These are phyloP conservation scores for Acer yangbiense DNA, from an alignment of 345 rosid species.

Conservation along the genomic window DNA sequence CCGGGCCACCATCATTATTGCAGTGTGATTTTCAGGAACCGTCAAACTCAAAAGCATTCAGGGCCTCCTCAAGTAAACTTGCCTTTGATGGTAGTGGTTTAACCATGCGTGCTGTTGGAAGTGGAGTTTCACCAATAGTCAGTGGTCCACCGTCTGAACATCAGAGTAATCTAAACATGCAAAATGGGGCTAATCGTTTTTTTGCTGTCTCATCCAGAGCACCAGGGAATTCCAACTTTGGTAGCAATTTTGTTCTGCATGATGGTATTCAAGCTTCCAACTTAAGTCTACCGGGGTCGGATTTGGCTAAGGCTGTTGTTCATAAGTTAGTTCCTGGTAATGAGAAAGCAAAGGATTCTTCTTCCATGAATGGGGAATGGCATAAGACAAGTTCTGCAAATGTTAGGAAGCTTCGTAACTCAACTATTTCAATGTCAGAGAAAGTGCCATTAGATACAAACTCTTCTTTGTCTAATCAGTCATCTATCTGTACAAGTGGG, in stretches of 20 bases:
- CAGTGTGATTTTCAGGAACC: conserved; percentile 39
- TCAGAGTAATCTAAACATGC: conserved; percentile 23
- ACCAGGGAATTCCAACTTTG: conserved; percentile 9
- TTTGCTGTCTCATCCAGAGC: conserved; percentile 24
- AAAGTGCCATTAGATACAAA: conserved; percentile 26
- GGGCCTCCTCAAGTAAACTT: conserved; percentile 26
- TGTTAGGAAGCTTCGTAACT: conserved; percentile 21
- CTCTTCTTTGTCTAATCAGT: conserved; percentile 22
- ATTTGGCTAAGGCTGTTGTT: conserved; percentile 25
- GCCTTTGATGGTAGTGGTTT: conserved; percentile 17
- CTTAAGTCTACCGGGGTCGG: conserved; percentile 23
- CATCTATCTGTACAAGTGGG: conserved; percentile 23
- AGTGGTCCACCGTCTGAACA: conserved; percentile 23
- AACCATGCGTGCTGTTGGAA: conserved; percentile 28
- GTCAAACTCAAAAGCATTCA: conserved; percentile 30
- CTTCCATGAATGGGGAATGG: conserved; percentile 24
- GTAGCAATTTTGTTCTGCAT: conserved; percentile 24
- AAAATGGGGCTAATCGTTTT: conserved; percentile 16
- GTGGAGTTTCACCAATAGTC: conserved; percentile 18
- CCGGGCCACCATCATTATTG: conserved; percentile 37
- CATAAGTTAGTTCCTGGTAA: conserved; percentile 25
- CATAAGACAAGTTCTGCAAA: conserved; percentile 14
- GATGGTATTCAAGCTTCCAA: conserved; percentile 25
- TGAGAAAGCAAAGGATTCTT: conserved; percentile 28
- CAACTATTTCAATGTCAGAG: conserved; percentile 11